A percentile compares a stretch with the other conserved stretches of the same genome.
phyloP scores from a whole-genome alignment of 306 rosid species.

The cucumber (Cucumis sativus) region Cucumber_9930_V3 NC_026659.2:4881001-4881500 shows the following conservation, averaged over 20 bases:
- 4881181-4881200: conserved; percentile 63
- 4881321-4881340: conserved; percentile 78
- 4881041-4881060: not conserved
- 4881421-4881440: not conserved
- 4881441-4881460: not conserved
- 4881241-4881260: conserved; percentile 68
- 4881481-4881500: not conserved
- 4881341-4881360: conserved; percentile 65
- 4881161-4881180: conserved; percentile 70
- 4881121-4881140: not conserved
- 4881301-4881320: conserved; percentile 74
- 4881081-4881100: not conserved
- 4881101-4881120: not conserved
- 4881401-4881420: not conserved
- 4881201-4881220: conserved; percentile 82
- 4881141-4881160: conserved; percentile 27
- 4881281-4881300: conserved; percentile 78
- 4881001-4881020: not conserved
- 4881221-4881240: conserved; percentile 95
- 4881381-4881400: not conserved
- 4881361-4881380: conserved; percentile 28
- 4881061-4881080: not conserved
- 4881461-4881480: not conserved
- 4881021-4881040: not conserved
- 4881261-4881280: conserved; percentile 64